These are phyloP conservation scores for Coccomyxa sp. DNA, from an alignment of 139 green algal species.

Conservation along the genomic window DNA sequence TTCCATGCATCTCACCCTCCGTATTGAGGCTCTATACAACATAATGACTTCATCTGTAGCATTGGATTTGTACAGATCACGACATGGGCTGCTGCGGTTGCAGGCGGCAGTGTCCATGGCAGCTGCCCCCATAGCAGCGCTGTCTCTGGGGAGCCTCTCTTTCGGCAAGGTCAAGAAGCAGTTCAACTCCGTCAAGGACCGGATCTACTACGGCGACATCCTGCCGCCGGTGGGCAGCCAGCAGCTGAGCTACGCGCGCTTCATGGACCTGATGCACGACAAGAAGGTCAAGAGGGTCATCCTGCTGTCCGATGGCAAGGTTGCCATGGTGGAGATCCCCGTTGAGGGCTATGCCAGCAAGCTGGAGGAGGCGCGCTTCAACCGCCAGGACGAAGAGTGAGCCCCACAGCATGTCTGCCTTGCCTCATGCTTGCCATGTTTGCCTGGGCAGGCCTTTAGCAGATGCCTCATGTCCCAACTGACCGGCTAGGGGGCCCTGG, in stretches of 20 bases:
- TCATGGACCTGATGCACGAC: constrained; percentile 55
- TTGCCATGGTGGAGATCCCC: constrained; percentile 62
- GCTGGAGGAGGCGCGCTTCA: constrained; percentile 10
- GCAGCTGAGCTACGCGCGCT: constrained; percentile 36
- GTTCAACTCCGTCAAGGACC: constrained; percentile 5
- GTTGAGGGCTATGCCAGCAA: constrained; percentile 36
- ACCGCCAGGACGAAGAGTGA: constrained; percentile 23
- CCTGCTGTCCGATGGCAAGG: constrained; percentile 55
- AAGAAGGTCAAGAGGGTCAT: constrained; percentile 57
- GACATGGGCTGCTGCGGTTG: background rate
- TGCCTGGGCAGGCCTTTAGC: too few relatives aligned
- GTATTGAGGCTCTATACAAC: background rate
- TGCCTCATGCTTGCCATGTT: too few relatives aligned
- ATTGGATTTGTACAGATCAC: background rate
- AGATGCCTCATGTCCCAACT: too few relatives aligned
- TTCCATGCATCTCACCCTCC: too few relatives aligned
- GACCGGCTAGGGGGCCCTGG: too few relatives aligned
- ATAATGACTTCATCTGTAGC: background rate
- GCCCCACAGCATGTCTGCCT: background rate
- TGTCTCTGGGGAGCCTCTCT: background rate
- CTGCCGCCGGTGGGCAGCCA: constrained; percentile 35
- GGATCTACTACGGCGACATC: constrained; percentile 4
- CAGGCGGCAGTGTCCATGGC: background rate
- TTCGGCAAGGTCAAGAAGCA: background rate
- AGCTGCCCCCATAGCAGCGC: background rate